Base-by-base conservation (phyloP, 371 early-diverging fungal genomes). In the Mucor irregularis region DNA sequence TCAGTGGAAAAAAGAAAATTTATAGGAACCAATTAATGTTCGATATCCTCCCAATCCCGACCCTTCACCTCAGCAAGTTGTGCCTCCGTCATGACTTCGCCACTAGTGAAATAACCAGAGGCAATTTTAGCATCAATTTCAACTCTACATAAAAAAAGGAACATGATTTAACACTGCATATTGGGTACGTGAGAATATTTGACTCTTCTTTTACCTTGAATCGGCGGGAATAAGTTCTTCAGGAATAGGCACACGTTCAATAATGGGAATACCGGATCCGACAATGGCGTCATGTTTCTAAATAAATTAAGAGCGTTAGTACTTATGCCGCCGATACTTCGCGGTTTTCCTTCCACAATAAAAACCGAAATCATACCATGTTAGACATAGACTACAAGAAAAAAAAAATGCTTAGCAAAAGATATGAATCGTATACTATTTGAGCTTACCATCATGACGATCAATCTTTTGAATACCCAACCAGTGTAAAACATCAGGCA, bases 401-500 rank as follows among this genome's bases (percentile, higher is more conserved):
- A 35, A 35, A 55, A 24, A 24, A 42, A 56, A 24, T 9, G 39
- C 16, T 42, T 24, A 42, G 42, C 42, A 42, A 42, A 40, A 22
- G 34, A 3, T 21, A 17, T n/a, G 26, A 7, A 47, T 43, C 0
- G 26, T 24, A 42, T 31, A 50, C 3, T 35, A 45, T 71, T 67
- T 11, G 31, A 52, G 22, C 59, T 63, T 76, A 76, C 80, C 75
- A 96, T 94, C 85, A 97, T 91, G n/a, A 31, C 91, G 81, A 67
- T 97, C 97, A 71, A 97, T 95, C 71, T 94, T 95, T 58, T 86
- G 84, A 61, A 97, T 91, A 22, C 97, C 96, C 21, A 97, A 74
- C 97, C 97, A 97, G 61, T 97, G 97, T 63, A 97, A 74, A 4
- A 95, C 94, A 69, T 97, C 97, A 13, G 97, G 97, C 97, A 97